A percentile compares a stretch with the other conserved stretches of the same genome.
Evolutionary conservation across 768 basidiomycete genomes (phyloP).

Genomic region (Mrakia hoshinonis): DNA sequence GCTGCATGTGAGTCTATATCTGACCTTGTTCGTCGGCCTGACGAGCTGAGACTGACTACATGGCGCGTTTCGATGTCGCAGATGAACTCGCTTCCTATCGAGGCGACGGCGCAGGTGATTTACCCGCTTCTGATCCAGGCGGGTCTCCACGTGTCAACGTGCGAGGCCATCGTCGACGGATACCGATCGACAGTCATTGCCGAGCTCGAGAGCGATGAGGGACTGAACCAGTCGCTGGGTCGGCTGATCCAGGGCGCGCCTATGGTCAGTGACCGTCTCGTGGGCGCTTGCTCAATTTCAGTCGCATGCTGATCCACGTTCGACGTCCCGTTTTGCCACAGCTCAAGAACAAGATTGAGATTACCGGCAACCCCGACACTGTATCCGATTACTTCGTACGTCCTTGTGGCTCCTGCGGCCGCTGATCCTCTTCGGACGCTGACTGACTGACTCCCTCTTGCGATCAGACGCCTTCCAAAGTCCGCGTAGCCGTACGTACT

Average conservation of each 20-base stretch:
- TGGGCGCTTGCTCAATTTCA: too few species aligned
- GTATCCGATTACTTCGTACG: background rate
- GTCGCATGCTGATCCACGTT: background rate
- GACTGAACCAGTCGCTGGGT: background rate
- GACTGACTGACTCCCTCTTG: background rate
- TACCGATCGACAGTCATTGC: background rate
- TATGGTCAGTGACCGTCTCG: background rate
- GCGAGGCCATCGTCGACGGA: background rate
- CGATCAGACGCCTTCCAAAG: background rate
- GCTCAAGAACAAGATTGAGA: conserved; percentile 13
- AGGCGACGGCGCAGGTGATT: background rate
- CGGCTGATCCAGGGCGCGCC: background rate
- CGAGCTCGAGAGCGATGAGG: background rate
- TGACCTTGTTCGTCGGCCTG: background rate
- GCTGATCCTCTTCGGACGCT: background rate
- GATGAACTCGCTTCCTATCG: background rate
- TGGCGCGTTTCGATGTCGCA: too few species aligned
- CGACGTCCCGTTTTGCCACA: background rate
- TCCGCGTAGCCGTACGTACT: background rate
- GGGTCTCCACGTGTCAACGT: background rate
- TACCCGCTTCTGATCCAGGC: background rate
- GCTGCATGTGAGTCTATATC: background rate
- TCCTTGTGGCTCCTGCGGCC: background rate
- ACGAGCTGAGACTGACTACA: too few species aligned
- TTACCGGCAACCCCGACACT: background rate